phyloP scores from a whole-genome alignment of 306 rosid species.

The Fagus crenata region DNA sequence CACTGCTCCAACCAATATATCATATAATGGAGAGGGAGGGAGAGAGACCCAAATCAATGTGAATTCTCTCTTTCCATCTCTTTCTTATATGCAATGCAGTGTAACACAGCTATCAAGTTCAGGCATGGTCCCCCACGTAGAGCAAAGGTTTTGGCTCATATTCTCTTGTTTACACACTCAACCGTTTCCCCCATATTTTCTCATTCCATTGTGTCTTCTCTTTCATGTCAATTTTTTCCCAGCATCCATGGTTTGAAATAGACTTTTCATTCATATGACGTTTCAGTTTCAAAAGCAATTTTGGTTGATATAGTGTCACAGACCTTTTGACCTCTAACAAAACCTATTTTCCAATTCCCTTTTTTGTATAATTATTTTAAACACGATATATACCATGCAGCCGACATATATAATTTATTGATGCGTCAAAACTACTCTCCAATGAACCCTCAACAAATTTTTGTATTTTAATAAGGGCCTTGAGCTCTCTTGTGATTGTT shows the following conservation, averaged over 20 bases:
- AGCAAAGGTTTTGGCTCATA: slow-evolving; percentile 36
- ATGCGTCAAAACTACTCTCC: slow-evolving; percentile 16
- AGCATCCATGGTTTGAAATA: slow-evolving; percentile 39
- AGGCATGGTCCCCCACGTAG: slow-evolving; percentile 36
- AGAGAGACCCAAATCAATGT: slow-evolving; percentile 8
- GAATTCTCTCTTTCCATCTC: not conserved
- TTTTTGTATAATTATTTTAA: no score
- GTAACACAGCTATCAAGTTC: slow-evolving; percentile 44
- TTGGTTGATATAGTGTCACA: slow-evolving; percentile 5
- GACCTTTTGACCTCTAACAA: no score
- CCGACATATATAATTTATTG: not conserved
- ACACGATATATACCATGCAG: no score
- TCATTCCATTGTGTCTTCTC: slow-evolving; percentile 46
- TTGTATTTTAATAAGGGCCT: no score
- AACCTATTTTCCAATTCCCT: no score
- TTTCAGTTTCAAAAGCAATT: slow-evolving; percentile 26
- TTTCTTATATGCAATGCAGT: not conserved
- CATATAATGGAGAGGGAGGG: slow-evolving; percentile 4
- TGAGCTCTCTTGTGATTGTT: slow-evolving; percentile 9
- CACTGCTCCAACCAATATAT: not conserved
- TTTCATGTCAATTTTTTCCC: slow-evolving; percentile 41
- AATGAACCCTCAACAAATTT: slow-evolving; percentile 8
- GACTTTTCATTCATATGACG: slow-evolving; percentile 45
- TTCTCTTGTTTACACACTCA: slow-evolving; percentile 34
- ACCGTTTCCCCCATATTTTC: slow-evolving; percentile 32